These are phyloP conservation scores for Madurella mycetomatis DNA, from an alignment of 2,329 filamentous ascomycete species.

Conservation along the genomic window DNA sequence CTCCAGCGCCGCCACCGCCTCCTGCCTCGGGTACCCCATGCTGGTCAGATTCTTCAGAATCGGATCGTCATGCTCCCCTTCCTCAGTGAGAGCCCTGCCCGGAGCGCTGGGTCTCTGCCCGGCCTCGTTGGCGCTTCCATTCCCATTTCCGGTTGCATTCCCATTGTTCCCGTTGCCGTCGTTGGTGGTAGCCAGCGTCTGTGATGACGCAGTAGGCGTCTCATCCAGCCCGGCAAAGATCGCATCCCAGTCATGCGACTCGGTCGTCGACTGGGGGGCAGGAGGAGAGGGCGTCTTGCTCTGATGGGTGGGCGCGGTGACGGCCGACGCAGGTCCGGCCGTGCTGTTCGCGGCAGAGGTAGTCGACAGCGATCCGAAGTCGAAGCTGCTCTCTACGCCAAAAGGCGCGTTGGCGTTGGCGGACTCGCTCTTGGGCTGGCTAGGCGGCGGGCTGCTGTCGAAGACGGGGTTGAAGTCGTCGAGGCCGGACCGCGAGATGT, in stretches of 20 bases:
- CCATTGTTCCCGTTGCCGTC: conserved; percentile 14
- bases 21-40: conserved; percentile 78
- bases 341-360: conserved; percentile 31
- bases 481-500: conserved; percentile 63
- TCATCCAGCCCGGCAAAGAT: conserved; percentile 80
- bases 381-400: conserved; percentile 54
- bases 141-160: not conserved
- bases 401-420: conserved; percentile 34
- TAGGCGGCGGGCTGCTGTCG: conserved; percentile 61
- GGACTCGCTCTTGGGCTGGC: conserved; percentile 47
- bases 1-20: conserved; percentile 77
- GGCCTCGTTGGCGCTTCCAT: conserved; percentile 8
- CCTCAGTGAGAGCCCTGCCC: conserved; percentile 66
- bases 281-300: conserved; percentile 22
- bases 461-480: conserved; percentile 81
- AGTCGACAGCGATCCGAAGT: conserved; percentile 48
- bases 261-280: conserved; percentile 34
- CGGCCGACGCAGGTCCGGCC: conserved; percentile 31
- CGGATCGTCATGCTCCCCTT: conserved; percentile 81
- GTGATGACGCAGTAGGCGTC: conserved; percentile 30
- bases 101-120: conserved; percentile 24
- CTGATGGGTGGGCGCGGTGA: not conserved
- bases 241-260: conserved; percentile 84
- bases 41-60: conserved; percentile 83
- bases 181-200: conserved; percentile 21